Evolutionary conservation across 306 rosid species (phyloP).

Genomic region (Dryas octopetala): DNA sequence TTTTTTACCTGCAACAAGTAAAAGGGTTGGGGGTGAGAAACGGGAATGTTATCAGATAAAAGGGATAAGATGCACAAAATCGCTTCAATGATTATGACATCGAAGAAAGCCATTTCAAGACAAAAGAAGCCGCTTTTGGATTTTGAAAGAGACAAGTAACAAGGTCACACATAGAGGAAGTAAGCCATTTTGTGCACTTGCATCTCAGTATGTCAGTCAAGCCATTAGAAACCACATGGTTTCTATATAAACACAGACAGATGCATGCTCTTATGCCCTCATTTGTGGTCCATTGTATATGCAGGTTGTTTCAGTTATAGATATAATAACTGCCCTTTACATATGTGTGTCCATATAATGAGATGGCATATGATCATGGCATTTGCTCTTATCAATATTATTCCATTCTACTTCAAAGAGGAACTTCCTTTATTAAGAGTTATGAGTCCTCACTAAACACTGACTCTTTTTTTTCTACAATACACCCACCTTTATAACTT

Average conservation of each 20-base stretch:
- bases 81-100: neutral
- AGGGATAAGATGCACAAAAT: neutral
- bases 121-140: neutral
- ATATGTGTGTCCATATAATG: neutral
- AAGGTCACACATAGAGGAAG: too few species aligned
- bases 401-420: neutral
- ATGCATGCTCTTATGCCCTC: neutral
- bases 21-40: neutral
- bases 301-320: constrained; percentile 6
- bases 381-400: too few species aligned
- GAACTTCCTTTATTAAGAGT: neutral
- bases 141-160: neutral
- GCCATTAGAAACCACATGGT: constrained; percentile 6
- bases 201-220: constrained; percentile 8
- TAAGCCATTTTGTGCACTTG: neutral
- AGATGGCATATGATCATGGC: neutral
- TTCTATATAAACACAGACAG: constrained; percentile 13
- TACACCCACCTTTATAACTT: too few species aligned
- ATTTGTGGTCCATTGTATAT: constrained; percentile 4
- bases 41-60: neutral
- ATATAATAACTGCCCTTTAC: neutral
- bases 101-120: neutral
- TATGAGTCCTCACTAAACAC: neutral
- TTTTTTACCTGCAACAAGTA: neutral
- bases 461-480: too few species aligned